These are phyloP conservation scores for Aspergillus haitiensis DNA, from an alignment of 495 filamentous ascomycete species.

Conservation along the genomic window DNA sequence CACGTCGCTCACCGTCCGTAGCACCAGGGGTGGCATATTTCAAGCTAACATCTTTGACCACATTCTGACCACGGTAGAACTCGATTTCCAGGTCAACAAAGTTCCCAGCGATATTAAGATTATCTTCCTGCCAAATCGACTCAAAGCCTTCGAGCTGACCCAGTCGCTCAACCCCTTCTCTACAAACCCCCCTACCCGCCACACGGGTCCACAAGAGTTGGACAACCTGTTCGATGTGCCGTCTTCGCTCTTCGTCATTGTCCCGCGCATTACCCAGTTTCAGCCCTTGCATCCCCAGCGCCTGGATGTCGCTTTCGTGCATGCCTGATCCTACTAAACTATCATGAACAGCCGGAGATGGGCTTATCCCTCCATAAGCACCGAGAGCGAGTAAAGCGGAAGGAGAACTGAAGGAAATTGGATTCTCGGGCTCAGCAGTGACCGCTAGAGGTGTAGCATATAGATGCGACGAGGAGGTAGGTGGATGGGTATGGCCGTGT, in stretches of 20 bases:
- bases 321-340: conserved; percentile 41
- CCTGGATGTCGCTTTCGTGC: conserved; percentile 48
- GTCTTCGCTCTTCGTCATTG: conserved; percentile 53
- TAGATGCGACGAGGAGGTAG: conserved; percentile 36
- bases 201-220: conserved; percentile 44
- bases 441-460: conserved; percentile 45
- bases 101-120: conserved; percentile 70
- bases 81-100: conserved; percentile 55
- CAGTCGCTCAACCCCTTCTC: conserved; percentile 77
- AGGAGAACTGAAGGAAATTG: conserved; percentile 48
- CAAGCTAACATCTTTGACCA: conserved; percentile 48
- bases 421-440: conserved; percentile 38
- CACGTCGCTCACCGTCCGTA: conserved; percentile 42
- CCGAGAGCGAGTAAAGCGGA: conserved; percentile 47
- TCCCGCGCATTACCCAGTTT: conserved; percentile 47
- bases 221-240: conserved; percentile 51
- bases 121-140: conserved; percentile 66
- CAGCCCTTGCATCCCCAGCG: conserved; percentile 42
- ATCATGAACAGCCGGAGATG: conserved; percentile 44
- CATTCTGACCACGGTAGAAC: conserved; percentile 45
- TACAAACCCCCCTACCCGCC: conserved; percentile 61
- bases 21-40: conserved; percentile 47
- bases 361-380: conserved; percentile 45
- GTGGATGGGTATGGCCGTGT: conserved; percentile 30
- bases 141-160: conserved; percentile 73